Percentiles rank a stretch among this genome's conserved stretches.
phyloP scores from a whole-genome alignment of 2,329 filamentous ascomycete species.

The Colletotrichum australisinense region DNA sequence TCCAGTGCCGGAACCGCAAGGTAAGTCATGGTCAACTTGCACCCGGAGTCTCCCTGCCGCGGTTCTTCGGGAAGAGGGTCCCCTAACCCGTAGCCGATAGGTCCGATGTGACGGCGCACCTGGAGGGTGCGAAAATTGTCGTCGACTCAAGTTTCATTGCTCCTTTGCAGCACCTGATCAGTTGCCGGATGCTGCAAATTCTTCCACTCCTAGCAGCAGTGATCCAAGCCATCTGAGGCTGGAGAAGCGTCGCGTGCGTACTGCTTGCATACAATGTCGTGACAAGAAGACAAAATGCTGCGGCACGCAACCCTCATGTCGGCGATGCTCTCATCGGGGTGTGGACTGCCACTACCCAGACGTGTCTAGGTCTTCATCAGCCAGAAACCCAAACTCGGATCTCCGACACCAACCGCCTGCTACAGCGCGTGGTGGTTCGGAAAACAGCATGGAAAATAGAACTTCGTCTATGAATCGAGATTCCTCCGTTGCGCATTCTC shows the following conservation, averaged over 20 bases:
- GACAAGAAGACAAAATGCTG: conserved; percentile 33
- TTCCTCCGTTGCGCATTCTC: neutral
- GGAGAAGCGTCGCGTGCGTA: conserved; percentile 29
- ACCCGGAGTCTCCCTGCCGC: neutral
- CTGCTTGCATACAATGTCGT: conserved; percentile 25
- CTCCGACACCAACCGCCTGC: neutral
- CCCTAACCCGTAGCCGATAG: conserved; percentile 15
- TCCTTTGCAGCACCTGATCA: conserved; percentile 14
- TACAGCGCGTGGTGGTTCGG: neutral
- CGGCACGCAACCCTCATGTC: conserved; percentile 22
- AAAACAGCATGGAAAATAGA: neutral
- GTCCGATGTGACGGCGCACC: conserved; percentile 29
- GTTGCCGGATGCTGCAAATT: neutral
- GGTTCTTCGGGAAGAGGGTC: neutral
- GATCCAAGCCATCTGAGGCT: conserved; percentile 20
- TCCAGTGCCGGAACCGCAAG: conserved; percentile 34
- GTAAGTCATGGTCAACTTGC: neutral
- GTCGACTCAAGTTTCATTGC: conserved; percentile 29
- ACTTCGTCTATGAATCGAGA: neutral
- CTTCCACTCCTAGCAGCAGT: neutral
- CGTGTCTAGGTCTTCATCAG: neutral
- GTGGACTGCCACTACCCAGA: conserved; percentile 25
- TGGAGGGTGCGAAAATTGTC: conserved; percentile 30
- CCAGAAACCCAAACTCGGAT: neutral
- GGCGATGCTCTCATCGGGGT: conserved; percentile 14